Conservation (phyloP, 768 basidiomycete genomes). For the Hemileccinum impolitum region DNA sequence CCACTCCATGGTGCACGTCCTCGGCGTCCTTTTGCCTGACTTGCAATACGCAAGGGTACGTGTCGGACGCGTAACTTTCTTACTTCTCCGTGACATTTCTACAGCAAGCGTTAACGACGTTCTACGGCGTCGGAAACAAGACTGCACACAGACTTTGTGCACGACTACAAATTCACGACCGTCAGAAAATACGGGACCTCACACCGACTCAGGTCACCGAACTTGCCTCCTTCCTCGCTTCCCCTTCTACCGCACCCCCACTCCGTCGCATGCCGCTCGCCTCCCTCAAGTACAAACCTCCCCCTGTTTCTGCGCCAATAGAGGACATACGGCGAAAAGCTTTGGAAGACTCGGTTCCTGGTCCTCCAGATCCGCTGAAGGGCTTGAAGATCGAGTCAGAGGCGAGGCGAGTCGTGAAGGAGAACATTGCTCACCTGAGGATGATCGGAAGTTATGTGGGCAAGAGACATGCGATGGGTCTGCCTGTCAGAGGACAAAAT, state of each 20-base stretch:
- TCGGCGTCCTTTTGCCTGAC: constrained; percentile 82
- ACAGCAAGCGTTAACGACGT: constrained; percentile 85
- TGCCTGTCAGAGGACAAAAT: constrained; percentile 93
- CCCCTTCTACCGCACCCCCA: constrained; percentile 71
- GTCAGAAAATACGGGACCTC: constrained; percentile 74
- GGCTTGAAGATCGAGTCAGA: constrained; percentile 86
- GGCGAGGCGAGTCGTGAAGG: constrained; percentile 73
- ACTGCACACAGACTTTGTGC: constrained; percentile 83
- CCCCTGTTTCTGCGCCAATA: constrained; percentile 36
- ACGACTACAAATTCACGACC: constrained; percentile 88
- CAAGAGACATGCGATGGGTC: constrained; percentile 85
- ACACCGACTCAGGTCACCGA: constrained; percentile 85
- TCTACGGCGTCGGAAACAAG: constrained; percentile 82
- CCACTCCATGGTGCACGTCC: constrained; percentile 76
- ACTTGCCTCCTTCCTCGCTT: constrained; percentile 92
- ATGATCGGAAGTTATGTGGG: constrained; percentile 95
- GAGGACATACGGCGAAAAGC: constrained; percentile 26
- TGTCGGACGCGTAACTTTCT: constrained; percentile 1
- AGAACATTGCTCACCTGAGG: constrained; percentile 89
- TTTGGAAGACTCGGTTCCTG: constrained; percentile 35
- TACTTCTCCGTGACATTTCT: background rate
- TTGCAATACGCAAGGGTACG: constrained; percentile 71
- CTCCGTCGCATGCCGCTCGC: constrained; percentile 70
- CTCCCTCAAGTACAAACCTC: constrained; percentile 46
- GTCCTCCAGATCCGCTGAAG: constrained; percentile 59